Evolutionary conservation across 768 basidiomycete genomes (phyloP).

Genomic region (Russula ochroleuca): DNA sequence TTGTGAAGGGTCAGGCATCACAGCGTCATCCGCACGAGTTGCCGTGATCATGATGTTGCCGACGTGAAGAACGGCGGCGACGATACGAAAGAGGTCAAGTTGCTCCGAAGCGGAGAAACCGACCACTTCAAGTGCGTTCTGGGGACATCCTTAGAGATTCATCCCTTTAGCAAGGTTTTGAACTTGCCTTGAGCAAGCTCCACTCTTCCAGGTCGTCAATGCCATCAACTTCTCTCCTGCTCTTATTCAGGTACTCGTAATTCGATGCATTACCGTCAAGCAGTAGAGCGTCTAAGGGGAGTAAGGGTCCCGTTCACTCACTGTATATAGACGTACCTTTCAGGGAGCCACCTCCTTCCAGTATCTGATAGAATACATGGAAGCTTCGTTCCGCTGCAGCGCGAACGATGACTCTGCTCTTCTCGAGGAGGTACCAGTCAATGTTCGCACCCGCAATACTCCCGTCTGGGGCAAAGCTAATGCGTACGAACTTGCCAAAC

Average conservation of each 20-base stretch:
- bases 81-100: slow-evolving; percentile 86
- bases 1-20: slow-evolving; percentile 76
- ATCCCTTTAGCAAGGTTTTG: not conserved
- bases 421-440: slow-evolving; percentile 98
- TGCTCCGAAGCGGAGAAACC: slow-evolving; percentile 86
- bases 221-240: slow-evolving; percentile 88
- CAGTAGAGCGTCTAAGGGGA: slow-evolving; percentile 59
- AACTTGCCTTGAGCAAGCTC: slow-evolving; percentile 63
- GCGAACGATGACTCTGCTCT: slow-evolving; percentile 87
- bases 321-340: slow-evolving; percentile 49
- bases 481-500: slow-evolving; percentile 97
- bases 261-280: slow-evolving; percentile 70
- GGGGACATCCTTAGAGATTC: slow-evolving; percentile 13
- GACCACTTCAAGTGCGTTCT: slow-evolving; percentile 84
- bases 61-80: slow-evolving; percentile 91
- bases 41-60: slow-evolving; percentile 86
- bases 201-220: slow-evolving; percentile 91
- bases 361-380: slow-evolving; percentile 94
- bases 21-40: slow-evolving; percentile 72
- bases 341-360: slow-evolving; percentile 68
- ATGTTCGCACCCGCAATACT: slow-evolving; percentile 97
- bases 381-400: slow-evolving; percentile 89
- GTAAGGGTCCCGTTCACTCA: slow-evolving; percentile 17
- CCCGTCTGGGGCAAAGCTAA: slow-evolving; percentile 88
- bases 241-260: slow-evolving; percentile 90